phyloP scores from a whole-genome alignment of 2,329 filamentous ascomycete species.

The Aspergillus tanneri region DNA sequence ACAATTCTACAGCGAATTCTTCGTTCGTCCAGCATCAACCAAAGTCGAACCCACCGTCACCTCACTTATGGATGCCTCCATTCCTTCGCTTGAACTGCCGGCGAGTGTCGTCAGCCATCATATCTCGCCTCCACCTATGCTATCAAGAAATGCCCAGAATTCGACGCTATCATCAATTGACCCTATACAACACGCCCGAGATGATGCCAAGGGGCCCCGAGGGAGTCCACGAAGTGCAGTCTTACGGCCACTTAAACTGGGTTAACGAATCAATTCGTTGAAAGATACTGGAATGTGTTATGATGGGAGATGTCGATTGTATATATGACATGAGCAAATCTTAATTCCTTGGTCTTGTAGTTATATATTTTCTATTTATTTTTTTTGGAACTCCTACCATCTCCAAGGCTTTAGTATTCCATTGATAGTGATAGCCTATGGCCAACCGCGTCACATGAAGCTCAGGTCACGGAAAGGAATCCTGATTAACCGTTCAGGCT shows the following conservation, averaged over 20 bases:
- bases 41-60: conserved; percentile 34
- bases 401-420: too few species aligned
- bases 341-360: too few species aligned
- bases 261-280: background rate
- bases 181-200: conserved; percentile 22
- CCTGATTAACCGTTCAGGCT: conserved; percentile 10
- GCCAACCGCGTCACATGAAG: background rate
- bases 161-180: conserved; percentile 25
- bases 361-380: too few species aligned
- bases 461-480: background rate
- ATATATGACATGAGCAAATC: too few species aligned
- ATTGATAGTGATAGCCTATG: too few species aligned
- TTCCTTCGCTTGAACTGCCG: conserved; percentile 44
- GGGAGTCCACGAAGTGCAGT: conserved; percentile 25
- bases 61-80: conserved; percentile 40
- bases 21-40: conserved; percentile 32
- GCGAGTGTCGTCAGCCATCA: conserved; percentile 40
- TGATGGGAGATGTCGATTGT: too few species aligned
- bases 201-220: conserved; percentile 26
- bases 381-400: too few species aligned
- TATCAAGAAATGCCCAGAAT: conserved; percentile 22
- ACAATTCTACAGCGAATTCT: conserved; percentile 64
- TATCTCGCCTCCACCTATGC: conserved; percentile 30
- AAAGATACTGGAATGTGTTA: conserved; percentile 1
- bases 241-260: conserved; percentile 28